Conservation (phyloP, 2,329 filamentous ascomycete species). For the Ascochyta lentis region DNA sequence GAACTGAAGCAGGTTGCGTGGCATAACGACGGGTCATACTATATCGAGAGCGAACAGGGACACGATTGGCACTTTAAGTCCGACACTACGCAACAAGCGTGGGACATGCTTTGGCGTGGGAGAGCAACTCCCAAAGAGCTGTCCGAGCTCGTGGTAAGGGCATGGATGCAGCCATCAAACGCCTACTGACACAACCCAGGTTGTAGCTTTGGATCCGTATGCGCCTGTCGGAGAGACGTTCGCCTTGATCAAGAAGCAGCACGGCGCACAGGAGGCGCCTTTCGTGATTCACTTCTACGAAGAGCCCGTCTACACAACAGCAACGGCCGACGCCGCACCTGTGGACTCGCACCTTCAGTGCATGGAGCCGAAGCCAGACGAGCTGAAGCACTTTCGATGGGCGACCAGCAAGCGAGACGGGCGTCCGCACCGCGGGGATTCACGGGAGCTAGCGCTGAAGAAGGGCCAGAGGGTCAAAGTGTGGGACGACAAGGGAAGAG, state of each 20-base stretch:
- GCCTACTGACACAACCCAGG: constrained; percentile 23
- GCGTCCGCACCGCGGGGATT: constrained; percentile 30
- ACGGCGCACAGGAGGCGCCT: constrained; percentile 12
- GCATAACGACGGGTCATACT: constrained; percentile 33
- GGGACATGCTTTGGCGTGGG: constrained; percentile 26
- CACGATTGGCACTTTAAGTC: constrained; percentile 23
- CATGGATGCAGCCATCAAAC: background rate
- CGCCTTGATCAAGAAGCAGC: constrained; percentile 36
- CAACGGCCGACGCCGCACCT: background rate
- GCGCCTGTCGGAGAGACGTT: constrained; percentile 29
- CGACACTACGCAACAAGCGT: constrained; percentile 17
- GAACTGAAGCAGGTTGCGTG: constrained; percentile 22
- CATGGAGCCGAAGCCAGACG: background rate
- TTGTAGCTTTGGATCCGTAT: constrained; percentile 32
- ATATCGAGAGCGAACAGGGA: constrained; percentile 12
- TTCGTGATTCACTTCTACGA: constrained; percentile 29
- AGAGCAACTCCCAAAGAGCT: constrained; percentile 2
- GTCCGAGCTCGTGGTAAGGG: constrained; percentile 30
- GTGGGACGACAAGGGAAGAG: constrained; percentile 27
- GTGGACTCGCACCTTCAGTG: constrained; percentile 2
- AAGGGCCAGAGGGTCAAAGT: constrained; percentile 36
- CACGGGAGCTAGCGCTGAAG: constrained; percentile 33
- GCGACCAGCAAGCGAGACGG: constrained; percentile 31
- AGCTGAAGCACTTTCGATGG: constrained; percentile 19
- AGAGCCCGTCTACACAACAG: constrained; percentile 21